Percentiles rank a stretch among this genome's conserved stretches.
phyloP scores from a whole-genome alignment of 2,329 filamentous ascomycete species.

The Botryotinia globosa region DNA sequence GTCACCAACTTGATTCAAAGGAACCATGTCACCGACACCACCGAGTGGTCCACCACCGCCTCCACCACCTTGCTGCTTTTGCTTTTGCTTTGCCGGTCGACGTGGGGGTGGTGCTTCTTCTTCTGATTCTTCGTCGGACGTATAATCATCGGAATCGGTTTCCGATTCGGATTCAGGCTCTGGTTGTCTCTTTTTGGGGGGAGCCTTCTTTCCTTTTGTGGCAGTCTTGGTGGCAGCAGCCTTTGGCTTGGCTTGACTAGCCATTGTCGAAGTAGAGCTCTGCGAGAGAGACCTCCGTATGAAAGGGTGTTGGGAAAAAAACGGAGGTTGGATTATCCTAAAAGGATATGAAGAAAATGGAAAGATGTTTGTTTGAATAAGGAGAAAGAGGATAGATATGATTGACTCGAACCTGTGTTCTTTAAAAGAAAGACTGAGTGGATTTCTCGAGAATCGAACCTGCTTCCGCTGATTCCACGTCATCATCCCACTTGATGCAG shows the following conservation, averaged over 20 bases:
- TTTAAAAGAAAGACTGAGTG: slow-evolving; percentile 19
- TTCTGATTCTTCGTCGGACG: slow-evolving; percentile 14
- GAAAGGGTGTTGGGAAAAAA: background rate
- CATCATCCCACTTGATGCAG: slow-evolving; percentile 10
- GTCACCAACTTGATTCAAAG: slow-evolving; percentile 14
- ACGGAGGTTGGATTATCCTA: background rate
- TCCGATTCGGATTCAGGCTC: slow-evolving; percentile 10
- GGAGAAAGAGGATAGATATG: background rate
- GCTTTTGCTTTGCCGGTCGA: slow-evolving; percentile 14
- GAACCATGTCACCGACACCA: slow-evolving; percentile 19
- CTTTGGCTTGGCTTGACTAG: slow-evolving; percentile 16
- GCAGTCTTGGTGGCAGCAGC: slow-evolving; percentile 16
- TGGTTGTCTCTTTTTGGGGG: slow-evolving; percentile 10
- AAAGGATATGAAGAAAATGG: background rate
- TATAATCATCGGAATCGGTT: slow-evolving; percentile 19
- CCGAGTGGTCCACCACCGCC: slow-evolving; percentile 17
- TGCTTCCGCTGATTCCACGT: slow-evolving; percentile 16
- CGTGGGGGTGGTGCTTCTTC: slow-evolving; percentile 19
- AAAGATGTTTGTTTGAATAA: background rate
- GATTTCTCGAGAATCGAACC: slow-evolving; percentile 10
- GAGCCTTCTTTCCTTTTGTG: slow-evolving; percentile 15
- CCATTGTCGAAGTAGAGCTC: slow-evolving; percentile 5
- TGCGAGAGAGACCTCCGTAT: slow-evolving; percentile 3
- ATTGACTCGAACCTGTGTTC: slow-evolving; percentile 12
- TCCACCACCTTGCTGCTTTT: slow-evolving; percentile 8